phyloP scores from a whole-genome alignment of 352 stramenopile species.

The Thraustochytrium sp. region DNA sequence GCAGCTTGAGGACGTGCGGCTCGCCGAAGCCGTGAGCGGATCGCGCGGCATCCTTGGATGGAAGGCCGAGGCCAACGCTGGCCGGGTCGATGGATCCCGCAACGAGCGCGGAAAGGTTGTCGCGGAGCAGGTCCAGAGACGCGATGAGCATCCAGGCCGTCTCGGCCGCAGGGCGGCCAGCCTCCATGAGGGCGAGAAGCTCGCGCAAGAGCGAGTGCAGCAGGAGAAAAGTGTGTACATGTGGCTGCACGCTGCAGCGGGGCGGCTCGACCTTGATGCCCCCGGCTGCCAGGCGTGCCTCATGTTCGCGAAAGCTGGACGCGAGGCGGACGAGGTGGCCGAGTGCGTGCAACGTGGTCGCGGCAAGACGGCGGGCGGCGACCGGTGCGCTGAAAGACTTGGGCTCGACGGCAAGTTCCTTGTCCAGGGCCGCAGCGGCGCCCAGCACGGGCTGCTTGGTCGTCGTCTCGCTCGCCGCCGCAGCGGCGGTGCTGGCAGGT shows the following conservation, averaged over 20 bases:
- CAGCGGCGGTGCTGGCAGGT: too few species aligned
- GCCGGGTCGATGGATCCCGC: not conserved
- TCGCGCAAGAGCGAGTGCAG: conserved; percentile 3
- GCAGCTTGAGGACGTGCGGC: not conserved
- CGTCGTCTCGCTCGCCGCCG: too few species aligned
- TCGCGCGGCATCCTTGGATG: not conserved
- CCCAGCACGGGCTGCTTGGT: too few species aligned
- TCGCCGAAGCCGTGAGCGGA: not conserved
- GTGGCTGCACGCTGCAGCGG: not conserved
- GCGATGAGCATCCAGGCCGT: not conserved
- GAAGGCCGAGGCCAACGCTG: not conserved
- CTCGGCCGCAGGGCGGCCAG: too few species aligned
- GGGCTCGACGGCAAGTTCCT: too few species aligned
- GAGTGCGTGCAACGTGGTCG: too few species aligned
- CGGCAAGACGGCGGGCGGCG: too few species aligned
- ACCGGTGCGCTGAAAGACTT: too few species aligned
- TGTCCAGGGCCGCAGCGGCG: too few species aligned
- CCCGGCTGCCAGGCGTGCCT: not conserved
- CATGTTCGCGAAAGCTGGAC: not conserved
- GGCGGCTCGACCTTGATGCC: not conserved
- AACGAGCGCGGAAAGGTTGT: conserved; percentile 1
- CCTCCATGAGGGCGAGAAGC: not conserved
- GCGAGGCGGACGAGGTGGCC: not conserved
- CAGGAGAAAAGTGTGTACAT: conserved; percentile 21
- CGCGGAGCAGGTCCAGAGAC: not conserved